Conservation (phyloP, 257 asterid species). For the Rubia yunnanensis region DNA sequence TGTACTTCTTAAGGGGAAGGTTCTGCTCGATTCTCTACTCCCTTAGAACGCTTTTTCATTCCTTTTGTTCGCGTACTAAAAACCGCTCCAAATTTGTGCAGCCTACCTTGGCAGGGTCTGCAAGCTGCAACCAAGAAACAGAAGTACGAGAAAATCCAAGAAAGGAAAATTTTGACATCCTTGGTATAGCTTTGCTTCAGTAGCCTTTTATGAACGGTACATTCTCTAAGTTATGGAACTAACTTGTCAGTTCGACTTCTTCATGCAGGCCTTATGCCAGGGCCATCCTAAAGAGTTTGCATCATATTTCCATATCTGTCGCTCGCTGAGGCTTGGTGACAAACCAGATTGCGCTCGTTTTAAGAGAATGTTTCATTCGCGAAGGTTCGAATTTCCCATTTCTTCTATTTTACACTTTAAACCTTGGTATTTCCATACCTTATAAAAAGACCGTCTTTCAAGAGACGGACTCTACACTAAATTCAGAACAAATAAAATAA, state of each 20-base stretch:
- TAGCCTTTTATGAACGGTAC: neutral
- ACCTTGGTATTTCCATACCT: too few relatives aligned
- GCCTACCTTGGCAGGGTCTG: constrained; percentile 98
- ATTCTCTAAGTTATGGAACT: constrained; percentile 9
- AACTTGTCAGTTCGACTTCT: constrained; percentile 5
- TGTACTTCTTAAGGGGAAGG: constrained; percentile 95
- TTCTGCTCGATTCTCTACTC: constrained; percentile 9
- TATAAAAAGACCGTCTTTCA: too few relatives aligned
- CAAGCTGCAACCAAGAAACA: constrained; percentile 86
- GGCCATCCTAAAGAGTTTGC: constrained; percentile 84
- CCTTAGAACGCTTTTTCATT: neutral
- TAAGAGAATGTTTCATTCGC: constrained; percentile 61
- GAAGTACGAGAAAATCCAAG: constrained; percentile 76
- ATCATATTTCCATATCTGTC: constrained; percentile 79
- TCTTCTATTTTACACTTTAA: neutral
- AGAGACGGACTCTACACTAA: too few relatives aligned
- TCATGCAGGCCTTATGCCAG: constrained; percentile 49
- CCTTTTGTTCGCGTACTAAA: constrained; percentile 17
- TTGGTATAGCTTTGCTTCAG: constrained; percentile 33
- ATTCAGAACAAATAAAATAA: too few relatives aligned
- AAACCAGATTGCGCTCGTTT: constrained; percentile 76
- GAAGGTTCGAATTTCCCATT: constrained; percentile 42
- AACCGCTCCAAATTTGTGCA: constrained; percentile 22
- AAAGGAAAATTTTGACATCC: constrained; percentile 84
- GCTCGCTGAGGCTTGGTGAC: constrained; percentile 70